These are phyloP conservation scores for Schizosaccharomyces pombe DNA, from an alignment of 805 yeast species.

Conservation along the genomic window ASM294v3 CU329670.1:3946501-3947000, in stretches of 20 bases:
- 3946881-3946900: not conserved
- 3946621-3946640: no score
- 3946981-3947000: not conserved
- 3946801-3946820: not conserved
- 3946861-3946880: not conserved
- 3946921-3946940: not conserved
- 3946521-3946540: no score
- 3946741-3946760: not conserved
- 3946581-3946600: no score
- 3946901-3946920: not conserved
- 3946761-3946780: not conserved
- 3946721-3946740: not conserved
- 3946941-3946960: not conserved
- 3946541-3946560: no score
- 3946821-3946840: not conserved
- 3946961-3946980: not conserved
- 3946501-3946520: no score
- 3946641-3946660: not conserved
- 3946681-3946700: conserved; percentile 2
- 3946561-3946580: no score
- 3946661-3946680: not conserved
- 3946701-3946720: no score
- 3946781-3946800: not conserved
- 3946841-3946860: conserved; percentile 1
- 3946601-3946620: no score